These are phyloP conservation scores for Verticillium tricorpus DNA, from an alignment of 2,329 filamentous ascomycete species.

Conservation along the genomic window DNA sequence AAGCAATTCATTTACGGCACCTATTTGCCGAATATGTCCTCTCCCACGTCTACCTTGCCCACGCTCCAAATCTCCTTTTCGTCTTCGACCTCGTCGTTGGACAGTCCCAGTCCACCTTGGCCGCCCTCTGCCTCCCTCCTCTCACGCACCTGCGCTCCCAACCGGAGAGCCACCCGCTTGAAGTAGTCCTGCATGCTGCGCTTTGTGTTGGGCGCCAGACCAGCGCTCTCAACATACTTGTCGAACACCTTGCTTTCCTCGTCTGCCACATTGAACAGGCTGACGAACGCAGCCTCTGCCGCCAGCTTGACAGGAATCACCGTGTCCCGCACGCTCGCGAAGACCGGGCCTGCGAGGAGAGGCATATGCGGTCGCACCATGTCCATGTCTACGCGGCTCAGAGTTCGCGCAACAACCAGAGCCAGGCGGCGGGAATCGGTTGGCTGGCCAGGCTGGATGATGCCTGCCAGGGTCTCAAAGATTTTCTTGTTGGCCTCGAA, in stretches of 20 bases:
- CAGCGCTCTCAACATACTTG: constrained; percentile 73
- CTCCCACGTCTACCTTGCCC: constrained; percentile 76
- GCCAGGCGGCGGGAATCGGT: constrained; percentile 81
- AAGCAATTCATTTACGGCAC: neutral
- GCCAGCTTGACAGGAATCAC: constrained; percentile 95
- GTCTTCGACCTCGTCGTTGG: constrained; percentile 89
- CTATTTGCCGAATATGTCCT: constrained; percentile 48
- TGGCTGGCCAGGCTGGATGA: constrained; percentile 73
- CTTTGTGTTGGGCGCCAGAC: constrained; percentile 68
- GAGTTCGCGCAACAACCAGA: constrained; percentile 82
- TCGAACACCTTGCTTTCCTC: constrained; percentile 85
- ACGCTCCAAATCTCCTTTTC: constrained; percentile 95
- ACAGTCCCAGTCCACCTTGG: constrained; percentile 76
- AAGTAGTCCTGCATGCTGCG: constrained; percentile 96
- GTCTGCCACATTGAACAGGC: constrained; percentile 85
- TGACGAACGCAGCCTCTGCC: constrained; percentile 89
- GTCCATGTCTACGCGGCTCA: constrained; percentile 74
- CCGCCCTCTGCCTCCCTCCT: constrained; percentile 89
- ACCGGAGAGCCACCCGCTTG: constrained; percentile 79
- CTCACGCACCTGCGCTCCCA: constrained; percentile 85
- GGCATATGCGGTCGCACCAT: constrained; percentile 76
- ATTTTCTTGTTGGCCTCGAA: constrained; percentile 77
- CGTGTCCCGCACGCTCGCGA: constrained; percentile 82
- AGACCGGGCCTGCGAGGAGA: constrained; percentile 77
- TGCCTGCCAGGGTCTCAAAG: constrained; percentile 70